Evolutionary conservation across 2,329 filamentous ascomycete species (phyloP), one percentile per base, ranked within the genome.

Genomic region (Apiospora koreana): DNA sequence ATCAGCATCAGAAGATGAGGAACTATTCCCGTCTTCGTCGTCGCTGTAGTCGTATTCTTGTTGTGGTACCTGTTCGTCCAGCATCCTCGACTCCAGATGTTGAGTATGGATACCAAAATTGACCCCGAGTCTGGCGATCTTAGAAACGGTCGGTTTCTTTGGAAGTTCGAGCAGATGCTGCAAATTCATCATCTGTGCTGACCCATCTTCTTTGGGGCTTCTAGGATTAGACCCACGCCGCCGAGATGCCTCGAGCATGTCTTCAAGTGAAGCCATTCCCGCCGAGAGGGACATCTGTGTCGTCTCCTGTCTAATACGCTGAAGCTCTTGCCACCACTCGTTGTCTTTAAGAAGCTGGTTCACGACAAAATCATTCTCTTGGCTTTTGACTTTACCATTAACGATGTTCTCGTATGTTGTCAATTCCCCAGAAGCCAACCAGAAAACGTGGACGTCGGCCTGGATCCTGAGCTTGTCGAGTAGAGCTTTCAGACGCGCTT

Each of bases 391-490:
- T 28, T 86, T 85, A 1, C 93, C 94, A 73, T 96, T 94, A 67
- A 97, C 88, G 69, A 97, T 93, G 38, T 90, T 84, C 73, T 95
- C 91, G 76, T 97, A 97, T 0, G 90, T 92, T 48, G 89, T 85
- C 5, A 97, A 79, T 21, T 89, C 83, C 0, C 94, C 93, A 66
- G 89, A 92, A 1, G 93, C 92, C 48, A 97, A 86, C 88, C 92
- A 96, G 76, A 95, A 94, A 0, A 97, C 94, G 18, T 92, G 81
- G 0, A 97, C 88, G 72, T 94, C 86, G 3, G 94, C 94, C 72
- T 94, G 89, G 65, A 97, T 97, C 21, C 94, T 87, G 10, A 97
- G 81, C 78, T 95, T 97, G 28, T 93, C 92, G 0, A 97, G 84
- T 1, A 97, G 84, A 0, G 91, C 89, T 71, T 89, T 89, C 21